Evolutionary conservation across 768 basidiomycete species (phyloP), one percentile per base, ranked within the genome.

Genomic region (Trametes maxima): DNA sequence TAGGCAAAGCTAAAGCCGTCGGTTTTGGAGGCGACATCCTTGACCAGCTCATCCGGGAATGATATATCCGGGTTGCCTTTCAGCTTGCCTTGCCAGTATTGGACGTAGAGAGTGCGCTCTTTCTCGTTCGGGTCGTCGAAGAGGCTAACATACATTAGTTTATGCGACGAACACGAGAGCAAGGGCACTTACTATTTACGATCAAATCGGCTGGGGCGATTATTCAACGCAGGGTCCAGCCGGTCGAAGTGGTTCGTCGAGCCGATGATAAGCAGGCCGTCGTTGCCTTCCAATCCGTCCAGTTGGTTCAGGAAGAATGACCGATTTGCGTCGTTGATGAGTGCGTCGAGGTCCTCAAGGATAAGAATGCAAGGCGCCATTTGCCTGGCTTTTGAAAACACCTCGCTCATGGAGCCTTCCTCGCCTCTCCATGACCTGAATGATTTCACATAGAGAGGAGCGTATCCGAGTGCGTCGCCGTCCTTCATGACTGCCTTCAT

Each of bases 221-320:
- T 83, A 64, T 89, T 87, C 60, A 95, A 72, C 7, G 87, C 89
- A 35, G 89, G 85, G 68, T 94, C 93, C 43, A 94, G 82, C 46
- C 81, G 77, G 43, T 93, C 89, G 62, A 93, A 87, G 72, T 94
- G 90, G 70, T 94, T 95, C 24, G 93, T 94, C 1, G 90, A 85
- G 17, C 83, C 87, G 57, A 94, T 86, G 67, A 94, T 76, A 28
- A 94, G 80, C 11, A 95, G 65, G 0, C 93, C 93, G 61, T 93
- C 85, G 67, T 94, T 94, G 33, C 85, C 82, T 69, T 88, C 85
- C 35, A 94, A 72, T 0, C 92, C 92, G 63, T 94, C 92, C 8
- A 92, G 75, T 70, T 94, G 88, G 69, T 95, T 95, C 49, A 95
- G 79, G 83, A 94, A 94, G 79, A 91, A 94, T 2, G 90, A 90